Percentiles rank a stretch among this genome's conserved stretches.
Conservation (phyloP, 305 asterid genomes). For the Rubia balearica region DNA sequence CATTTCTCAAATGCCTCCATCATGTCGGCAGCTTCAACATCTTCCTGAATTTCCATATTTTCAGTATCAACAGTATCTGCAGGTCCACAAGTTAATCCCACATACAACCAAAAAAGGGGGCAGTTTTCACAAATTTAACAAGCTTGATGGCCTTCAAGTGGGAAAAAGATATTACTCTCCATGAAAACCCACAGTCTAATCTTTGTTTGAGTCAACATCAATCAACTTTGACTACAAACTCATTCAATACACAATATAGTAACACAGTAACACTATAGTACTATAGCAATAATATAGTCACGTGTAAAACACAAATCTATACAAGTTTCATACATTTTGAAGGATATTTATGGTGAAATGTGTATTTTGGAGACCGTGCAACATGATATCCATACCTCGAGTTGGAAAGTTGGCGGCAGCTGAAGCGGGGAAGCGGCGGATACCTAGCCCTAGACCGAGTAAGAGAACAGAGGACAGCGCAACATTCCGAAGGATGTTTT, state of each 20-base stretch:
- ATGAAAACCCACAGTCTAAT: no score
- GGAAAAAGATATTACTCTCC: neutral
- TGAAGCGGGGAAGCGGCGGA: slow-evolving; percentile 37
- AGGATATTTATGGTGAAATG: neutral
- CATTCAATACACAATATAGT: no score
- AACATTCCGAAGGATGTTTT: slow-evolving; percentile 42
- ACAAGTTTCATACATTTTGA: neutral
- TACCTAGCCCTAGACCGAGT: slow-evolving; percentile 44
- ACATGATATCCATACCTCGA: slow-evolving; percentile 26
- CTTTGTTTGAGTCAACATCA: neutral
- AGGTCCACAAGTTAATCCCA: slow-evolving; percentile 12
- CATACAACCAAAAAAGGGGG: slow-evolving; percentile 3
- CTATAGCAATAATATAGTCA: neutral
- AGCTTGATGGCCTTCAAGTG: neutral
- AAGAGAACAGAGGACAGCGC: slow-evolving; percentile 45
- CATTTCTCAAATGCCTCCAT: slow-evolving; percentile 65
- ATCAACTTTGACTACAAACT: neutral
- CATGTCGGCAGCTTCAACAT: slow-evolving; percentile 42
- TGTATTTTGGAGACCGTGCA: neutral
- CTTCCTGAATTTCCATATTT: slow-evolving; percentile 25
- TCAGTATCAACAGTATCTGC: slow-evolving; percentile 29
- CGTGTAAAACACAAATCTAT: neutral
- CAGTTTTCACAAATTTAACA: neutral
- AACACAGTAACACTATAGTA: neutral
- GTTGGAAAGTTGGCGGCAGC: slow-evolving; percentile 35